Evolutionary conservation across 2,329 filamentous ascomycete species (phyloP), one percentile per base, ranked within the genome.

Genomic region (Fusarium proliferatum): DNA sequence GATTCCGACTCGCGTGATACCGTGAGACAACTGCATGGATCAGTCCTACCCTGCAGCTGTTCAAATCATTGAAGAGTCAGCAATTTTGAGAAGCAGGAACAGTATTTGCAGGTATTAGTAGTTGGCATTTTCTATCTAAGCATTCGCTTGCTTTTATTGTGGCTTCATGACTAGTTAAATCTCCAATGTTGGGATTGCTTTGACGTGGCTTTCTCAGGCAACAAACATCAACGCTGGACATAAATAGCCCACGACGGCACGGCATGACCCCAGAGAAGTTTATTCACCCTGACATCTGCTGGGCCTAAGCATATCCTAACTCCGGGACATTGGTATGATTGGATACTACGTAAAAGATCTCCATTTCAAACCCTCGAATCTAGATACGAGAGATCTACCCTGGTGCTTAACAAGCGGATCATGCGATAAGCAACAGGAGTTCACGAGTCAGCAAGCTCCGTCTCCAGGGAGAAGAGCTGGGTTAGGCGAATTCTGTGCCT

Each of bases 311-410:
- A 13, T 28, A 17, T 13, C 60, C 21, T 67, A 63, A 63, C 57
- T 68, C 58, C 57, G 64, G 64, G 28, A 34, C 45, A 42, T 56
- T 64, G 28, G 43, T 33, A 30, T n/a, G 51, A 55, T 55, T 55
- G 9, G 15, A 55, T 55, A 10, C 51, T n/a, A 55, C 23, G 19
- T 51, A 42, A 41, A 13, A 26, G 34, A 63, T 28, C 65, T 39
- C 42, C 30, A 53, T 55, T n/a, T 41, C 4, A 9, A 28, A 48
- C 28, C 52, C 51, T 58, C 26, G 26, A 69, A 64, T 64, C 51
- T 53, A 69, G 65, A 70, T 70, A 70, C 59, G 60, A 69, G 28
- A 52, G 52, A 65, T 70, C 66, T 45, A 62, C 66, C 19, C 42
- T 70, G 41, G 19, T 64, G 58, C 33, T 69, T 69, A 52, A 65